Percentiles rank a stretch among this genome's conserved stretches.
phyloP scores from a whole-genome alignment of 177 flowering plant genomes.

The Vitis hybrid region DNA sequence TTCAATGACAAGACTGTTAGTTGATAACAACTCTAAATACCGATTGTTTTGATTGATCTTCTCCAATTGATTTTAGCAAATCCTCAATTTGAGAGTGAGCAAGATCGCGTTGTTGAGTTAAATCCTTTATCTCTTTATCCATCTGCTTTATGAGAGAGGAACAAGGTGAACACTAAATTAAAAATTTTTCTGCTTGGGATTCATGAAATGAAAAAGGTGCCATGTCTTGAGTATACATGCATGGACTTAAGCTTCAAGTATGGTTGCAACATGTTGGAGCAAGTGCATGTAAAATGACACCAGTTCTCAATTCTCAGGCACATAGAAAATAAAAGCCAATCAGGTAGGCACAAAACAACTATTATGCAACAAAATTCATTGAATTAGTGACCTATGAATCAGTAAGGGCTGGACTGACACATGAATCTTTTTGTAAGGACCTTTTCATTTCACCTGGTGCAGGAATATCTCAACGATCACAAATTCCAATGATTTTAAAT shows the following conservation, averaged over 20 bases:
- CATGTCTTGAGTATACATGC: neutral
- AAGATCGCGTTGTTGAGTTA: conserved; percentile 50
- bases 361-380: neutral
- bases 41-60: conserved; percentile 17
- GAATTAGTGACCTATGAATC: neutral
- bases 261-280: neutral
- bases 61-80: conserved; percentile 31
- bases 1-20: neutral
- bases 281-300: neutral
- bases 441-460: neutral
- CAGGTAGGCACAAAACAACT: neutral
- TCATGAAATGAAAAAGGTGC: neutral
- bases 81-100: conserved; percentile 47
- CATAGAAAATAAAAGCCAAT: neutral
- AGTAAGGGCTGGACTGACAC: neutral
- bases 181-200: neutral
- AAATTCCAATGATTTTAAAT: too few relatives aligned
- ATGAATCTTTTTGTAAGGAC: neutral
- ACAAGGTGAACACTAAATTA: neutral
- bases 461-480: too few relatives aligned
- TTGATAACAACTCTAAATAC: conserved; percentile 11
- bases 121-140: conserved; percentile 55
- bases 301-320: neutral
- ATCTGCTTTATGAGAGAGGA: conserved; percentile 30
- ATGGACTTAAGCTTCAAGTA: neutral